Base-by-base conservation (phyloP, 1,284 basidiomycete genomes). In the Earliella scabrosa region DNA sequence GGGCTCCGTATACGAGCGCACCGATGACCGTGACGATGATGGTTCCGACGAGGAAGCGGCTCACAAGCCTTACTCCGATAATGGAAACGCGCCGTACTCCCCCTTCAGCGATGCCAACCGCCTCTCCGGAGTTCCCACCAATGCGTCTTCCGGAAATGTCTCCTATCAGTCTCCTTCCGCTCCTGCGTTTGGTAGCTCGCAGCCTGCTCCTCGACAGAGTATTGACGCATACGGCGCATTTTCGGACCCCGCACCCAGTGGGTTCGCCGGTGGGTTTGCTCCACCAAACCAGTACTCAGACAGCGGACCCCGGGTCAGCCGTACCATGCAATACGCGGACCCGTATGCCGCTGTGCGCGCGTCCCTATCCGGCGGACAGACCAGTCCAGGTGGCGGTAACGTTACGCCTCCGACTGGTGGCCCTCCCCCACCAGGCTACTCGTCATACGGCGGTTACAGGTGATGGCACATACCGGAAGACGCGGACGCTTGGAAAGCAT, bases 191-290 rank as follows among this genome's bases (percentile, higher is more conserved):
- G 44, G 58, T 3, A 38, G 54, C 38, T 49, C 59, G n/a, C 60
- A 66, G 24, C 51, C 47, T 47, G 67, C 67, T 4, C 70, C 63
- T 20, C 78, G 93, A 44, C 85, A 84, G 4, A 92, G 89, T 62
- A 84, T 94, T 72, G 92, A 95, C 65, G 86, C 85, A 8, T 94
- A 95, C 66, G 93, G 93, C 45, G 92, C 92, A 18, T 95, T 95
- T 73, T 88, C 86, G 0, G 90, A 93, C 68, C 90, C 90, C 27
- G 81, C 88, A 0, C 90, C 91, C 1, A 82, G 76, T 59, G 91
- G 91, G 18, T 90, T 83, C 68, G 58, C 65, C 11, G 45, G 67
- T 29, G 52, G 53, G 18, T 52, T 66, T 52, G 47, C 63, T 23
- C 40, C 68, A 13, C 63, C 68, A 75, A 62, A 71, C 3, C 60